Evolutionary conservation across 1,139 yeast species (phyloP).

Genomic region (Hemisphaericaspora xylanilytica): DNA sequence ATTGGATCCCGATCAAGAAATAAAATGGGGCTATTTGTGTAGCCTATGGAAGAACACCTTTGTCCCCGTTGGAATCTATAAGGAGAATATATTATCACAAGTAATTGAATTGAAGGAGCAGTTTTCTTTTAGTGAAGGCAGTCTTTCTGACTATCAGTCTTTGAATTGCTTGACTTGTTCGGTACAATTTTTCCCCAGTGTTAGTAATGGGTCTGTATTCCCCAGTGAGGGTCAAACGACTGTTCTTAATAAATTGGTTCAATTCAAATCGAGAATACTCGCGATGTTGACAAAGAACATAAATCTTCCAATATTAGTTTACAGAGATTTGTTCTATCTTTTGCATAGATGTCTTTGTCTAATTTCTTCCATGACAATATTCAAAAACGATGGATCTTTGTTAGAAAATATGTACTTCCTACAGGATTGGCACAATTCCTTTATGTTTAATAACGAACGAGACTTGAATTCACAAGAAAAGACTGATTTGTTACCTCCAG

Average conservation of each 20-base stretch:
- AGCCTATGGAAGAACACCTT: not conserved
- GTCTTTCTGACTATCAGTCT: not conserved
- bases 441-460: slow-evolving; percentile 34
- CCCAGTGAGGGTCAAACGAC: slow-evolving; percentile 4
- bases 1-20: slow-evolving; percentile 1
- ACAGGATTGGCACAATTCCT: slow-evolving; percentile 33
- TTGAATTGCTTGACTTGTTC: slow-evolving; percentile 13
- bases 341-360: slow-evolving; percentile 21
- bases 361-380: slow-evolving; percentile 25
- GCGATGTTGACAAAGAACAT: slow-evolving; percentile 6
- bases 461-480: slow-evolving; percentile 13
- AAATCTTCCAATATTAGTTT: slow-evolving; percentile 10
- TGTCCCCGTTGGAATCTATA: not conserved
- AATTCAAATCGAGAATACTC: slow-evolving; percentile 19
- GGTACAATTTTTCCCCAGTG: slow-evolving; percentile 17
- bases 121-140: not conserved
- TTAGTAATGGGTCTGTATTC: slow-evolving; percentile 8
- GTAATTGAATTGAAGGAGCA: not conserved
- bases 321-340: slow-evolving; percentile 2
- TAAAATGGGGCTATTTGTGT: slow-evolving; percentile 1
- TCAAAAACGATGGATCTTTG: slow-evolving; percentile 20
- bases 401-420: slow-evolving; percentile 27
- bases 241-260: slow-evolving; percentile 17
- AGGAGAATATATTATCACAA: not conserved
- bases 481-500: slow-evolving; percentile 15